Percentiles rank a stretch among this genome's conserved stretches.
Evolutionary conservation across 768 basidiomycete species (phyloP).

Genomic region (Leccinum barrowsii): DNA sequence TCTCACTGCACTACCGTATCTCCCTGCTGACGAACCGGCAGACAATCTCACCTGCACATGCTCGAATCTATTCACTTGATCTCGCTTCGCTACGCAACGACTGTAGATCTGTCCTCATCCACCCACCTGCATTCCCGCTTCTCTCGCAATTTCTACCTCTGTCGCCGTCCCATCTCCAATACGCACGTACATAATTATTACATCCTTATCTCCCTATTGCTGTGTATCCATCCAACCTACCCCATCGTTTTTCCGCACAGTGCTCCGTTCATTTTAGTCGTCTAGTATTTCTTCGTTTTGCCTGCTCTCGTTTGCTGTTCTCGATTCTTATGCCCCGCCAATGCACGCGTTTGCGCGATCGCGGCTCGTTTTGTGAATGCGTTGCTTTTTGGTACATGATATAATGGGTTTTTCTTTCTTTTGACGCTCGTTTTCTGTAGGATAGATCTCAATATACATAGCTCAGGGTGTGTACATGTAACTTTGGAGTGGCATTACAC

Average conservation of each 20-base stretch:
- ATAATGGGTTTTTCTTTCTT: constrained; percentile 3
- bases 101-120: constrained; percentile 21
- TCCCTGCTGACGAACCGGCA: constrained; percentile 10
- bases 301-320: constrained; percentile 19
- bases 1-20: constrained; percentile 4
- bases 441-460: constrained; percentile 7
- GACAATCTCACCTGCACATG: constrained; percentile 24
- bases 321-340: not conserved
- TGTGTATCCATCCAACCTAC: constrained; percentile 24
- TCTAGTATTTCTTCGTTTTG: constrained; percentile 16
- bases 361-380: constrained; percentile 20
- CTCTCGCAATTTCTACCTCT: constrained; percentile 14
- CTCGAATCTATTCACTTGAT: constrained; percentile 24
- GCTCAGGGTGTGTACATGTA: not conserved
- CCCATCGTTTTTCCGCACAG: constrained; percentile 11
- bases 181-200: constrained; percentile 26
- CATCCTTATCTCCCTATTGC: constrained; percentile 25
- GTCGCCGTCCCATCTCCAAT: not conserved
- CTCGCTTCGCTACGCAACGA: constrained; percentile 12
- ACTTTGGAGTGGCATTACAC: constrained; percentile 1
- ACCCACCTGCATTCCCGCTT: constrained; percentile 18
- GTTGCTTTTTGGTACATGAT: constrained; percentile 15
- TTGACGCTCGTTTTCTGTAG: constrained; percentile 18
- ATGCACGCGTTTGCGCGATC: constrained; percentile 1
- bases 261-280: constrained; percentile 18